Conservation (phyloP, 1,284 basidiomycete species). For the Marasmius oreades region DNA sequence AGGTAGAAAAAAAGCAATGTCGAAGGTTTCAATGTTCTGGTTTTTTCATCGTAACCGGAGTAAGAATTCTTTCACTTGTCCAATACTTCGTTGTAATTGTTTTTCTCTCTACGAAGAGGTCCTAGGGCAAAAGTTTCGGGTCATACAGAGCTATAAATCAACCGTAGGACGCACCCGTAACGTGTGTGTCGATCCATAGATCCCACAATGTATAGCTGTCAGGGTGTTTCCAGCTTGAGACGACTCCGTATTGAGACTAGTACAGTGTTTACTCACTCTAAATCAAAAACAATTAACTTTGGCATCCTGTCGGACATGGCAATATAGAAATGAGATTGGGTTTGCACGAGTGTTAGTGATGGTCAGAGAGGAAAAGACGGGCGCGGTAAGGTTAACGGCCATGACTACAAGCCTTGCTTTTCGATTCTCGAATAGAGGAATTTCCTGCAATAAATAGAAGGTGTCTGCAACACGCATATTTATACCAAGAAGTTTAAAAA, state of each 20-base stretch:
- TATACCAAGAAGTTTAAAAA: no score
- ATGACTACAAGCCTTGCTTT: no score
- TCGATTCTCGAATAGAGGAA: no score
- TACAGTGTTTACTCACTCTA: slow-evolving; percentile 58
- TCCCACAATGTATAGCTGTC: slow-evolving; percentile 80
- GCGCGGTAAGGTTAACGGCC: no score
- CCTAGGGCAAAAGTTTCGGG: slow-evolving; percentile 35
- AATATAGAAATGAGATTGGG: no score
- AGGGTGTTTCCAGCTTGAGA: slow-evolving; percentile 9
- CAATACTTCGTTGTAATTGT: slow-evolving; percentile 55
- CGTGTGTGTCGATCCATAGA: slow-evolving; percentile 79
- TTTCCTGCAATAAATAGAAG: no score
- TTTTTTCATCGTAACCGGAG: no score
- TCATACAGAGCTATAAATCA: neutral
- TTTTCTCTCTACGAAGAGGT: slow-evolving; percentile 57
- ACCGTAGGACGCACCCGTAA: slow-evolving; percentile 36
- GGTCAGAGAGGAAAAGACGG: no score
- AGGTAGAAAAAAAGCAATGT: slow-evolving; percentile 13
- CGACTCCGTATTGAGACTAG: neutral
- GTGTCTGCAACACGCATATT: no score
- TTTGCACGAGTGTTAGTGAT: no score
- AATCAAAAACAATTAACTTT: slow-evolving; percentile 76
- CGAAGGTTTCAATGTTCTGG: neutral
- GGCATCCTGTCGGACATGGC: slow-evolving; percentile 31
- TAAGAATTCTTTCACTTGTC: slow-evolving; percentile 45